Conservation (phyloP, 495 filamentous ascomycete species). For the Aspergillus wentii region DNA sequence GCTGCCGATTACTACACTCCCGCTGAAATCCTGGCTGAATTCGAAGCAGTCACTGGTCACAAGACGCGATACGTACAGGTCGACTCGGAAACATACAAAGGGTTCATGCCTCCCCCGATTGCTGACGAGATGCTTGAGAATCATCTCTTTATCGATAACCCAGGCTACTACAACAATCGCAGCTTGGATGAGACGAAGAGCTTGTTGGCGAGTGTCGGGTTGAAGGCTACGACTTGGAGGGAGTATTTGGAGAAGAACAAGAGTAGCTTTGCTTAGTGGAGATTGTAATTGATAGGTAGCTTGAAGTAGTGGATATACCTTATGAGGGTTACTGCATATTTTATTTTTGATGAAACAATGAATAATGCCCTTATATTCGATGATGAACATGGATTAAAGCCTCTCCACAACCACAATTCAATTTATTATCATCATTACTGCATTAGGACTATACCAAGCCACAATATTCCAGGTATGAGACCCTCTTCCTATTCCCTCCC, state of each 20-base stretch:
- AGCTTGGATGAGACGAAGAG: not conserved
- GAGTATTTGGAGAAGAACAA: conserved; percentile 9
- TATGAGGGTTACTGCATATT: no score
- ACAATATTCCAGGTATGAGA: no score
- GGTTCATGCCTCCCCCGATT: conserved; percentile 31
- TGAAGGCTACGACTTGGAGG: conserved; percentile 10
- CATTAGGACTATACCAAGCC: no score
- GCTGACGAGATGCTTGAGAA: conserved; percentile 53
- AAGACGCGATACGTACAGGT: conserved; percentile 37
- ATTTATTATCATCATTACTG: no score
- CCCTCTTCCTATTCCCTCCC: no score
- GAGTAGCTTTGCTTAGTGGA: no score
- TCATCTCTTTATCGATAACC: conserved; percentile 41
- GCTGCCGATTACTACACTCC: conserved; percentile 48
- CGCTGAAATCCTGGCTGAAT: conserved; percentile 39
- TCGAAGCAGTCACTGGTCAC: conserved; percentile 45
- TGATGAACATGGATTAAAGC: no score
- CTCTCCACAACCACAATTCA: no score
- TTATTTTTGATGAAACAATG: no score
- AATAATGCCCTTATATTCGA: no score
- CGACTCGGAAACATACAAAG: conserved; percentile 41
- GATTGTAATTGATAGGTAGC: no score
- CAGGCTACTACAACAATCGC: conserved; percentile 47
- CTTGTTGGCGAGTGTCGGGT: conserved; percentile 4
- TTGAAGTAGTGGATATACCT: no score